Evolutionary conservation across 768 basidiomycete species (phyloP), one percentile per base, ranked within the genome.

Genomic region (Leucosporidium creatinivorum): DNA sequence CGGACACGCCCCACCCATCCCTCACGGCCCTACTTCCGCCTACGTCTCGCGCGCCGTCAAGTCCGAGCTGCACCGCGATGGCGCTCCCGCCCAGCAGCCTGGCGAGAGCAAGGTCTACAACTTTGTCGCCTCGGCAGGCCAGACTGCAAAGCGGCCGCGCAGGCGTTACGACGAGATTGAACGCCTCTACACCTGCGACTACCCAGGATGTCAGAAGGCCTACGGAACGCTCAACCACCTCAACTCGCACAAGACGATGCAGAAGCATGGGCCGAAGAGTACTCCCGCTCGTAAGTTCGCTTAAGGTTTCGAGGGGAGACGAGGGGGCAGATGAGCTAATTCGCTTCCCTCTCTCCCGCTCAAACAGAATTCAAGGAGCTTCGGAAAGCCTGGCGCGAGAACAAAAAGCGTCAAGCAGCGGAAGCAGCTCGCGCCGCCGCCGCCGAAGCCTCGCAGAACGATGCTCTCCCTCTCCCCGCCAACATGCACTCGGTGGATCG

Each of bases 241-340:
- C 68, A 99, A 99, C 77, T 92, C 93, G 36, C 94, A 99, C 78
- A 91, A 97, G 65, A 88, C 87, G n/a, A 96, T 96, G 90, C 94
- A 97, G 78, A 89, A 89, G 78, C 94, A 99, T 77, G 94, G 94
- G 52, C 64, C 82, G 21, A 97, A 94, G 80, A 85, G 93, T 63
- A 88, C 85, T 77, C 94, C 94, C 18, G 85, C 85, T 64, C 93
- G 94, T 94, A 75, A 79, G 89, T 80, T 44, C 39, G 39, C 76
- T 31, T n/a, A 58, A 58, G 57, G 57, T 23, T 56, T 65, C 58
- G 31, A 58, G 4, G 25, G 39, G 31, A 47, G 39, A 59, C 25
- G 21, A 66, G 30, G 30, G 30, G 52, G 18, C 52, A 19, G 25
- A 54, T 44, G 39, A 44, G 39, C 39, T 44, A 44, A 44, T 44